A percentile compares a stretch with the other conserved stretches of the same genome.
Conservation (phyloP, 177 flowering plant species). For the Vitis hybrid region DNA sequence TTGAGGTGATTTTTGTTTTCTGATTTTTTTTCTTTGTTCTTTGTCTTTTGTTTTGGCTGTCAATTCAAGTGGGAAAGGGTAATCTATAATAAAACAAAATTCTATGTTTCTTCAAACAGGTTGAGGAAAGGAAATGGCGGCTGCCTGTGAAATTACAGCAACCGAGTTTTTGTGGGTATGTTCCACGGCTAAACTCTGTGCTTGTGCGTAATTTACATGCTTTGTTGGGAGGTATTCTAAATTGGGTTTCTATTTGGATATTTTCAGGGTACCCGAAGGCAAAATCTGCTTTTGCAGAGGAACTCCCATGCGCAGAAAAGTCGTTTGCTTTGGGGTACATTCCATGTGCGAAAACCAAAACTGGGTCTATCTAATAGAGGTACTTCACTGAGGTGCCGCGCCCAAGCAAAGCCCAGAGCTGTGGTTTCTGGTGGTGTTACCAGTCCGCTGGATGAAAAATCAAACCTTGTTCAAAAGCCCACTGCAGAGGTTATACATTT, state of each 20-base stretch:
- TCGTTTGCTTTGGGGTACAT: slow-evolving; percentile 39
- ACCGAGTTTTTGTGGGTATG: slow-evolving; percentile 37
- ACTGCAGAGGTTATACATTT: slow-evolving; percentile 58
- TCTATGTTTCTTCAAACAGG: not conserved
- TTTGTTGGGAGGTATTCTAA: not conserved
- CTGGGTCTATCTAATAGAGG: slow-evolving; percentile 17
- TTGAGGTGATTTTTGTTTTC: not conserved
- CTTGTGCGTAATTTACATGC: not conserved
- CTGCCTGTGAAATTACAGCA: slow-evolving; percentile 28
- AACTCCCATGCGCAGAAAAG: slow-evolving; percentile 19
- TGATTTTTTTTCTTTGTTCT: not conserved
- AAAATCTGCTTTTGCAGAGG: slow-evolving; percentile 38
- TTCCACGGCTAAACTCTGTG: not conserved
- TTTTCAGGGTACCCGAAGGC: slow-evolving; percentile 54
- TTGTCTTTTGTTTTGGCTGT: not conserved
- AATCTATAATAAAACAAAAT: not conserved
- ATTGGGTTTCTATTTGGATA: not conserved
- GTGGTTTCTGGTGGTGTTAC: slow-evolving; percentile 38
- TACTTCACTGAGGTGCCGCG: slow-evolving; percentile 20
- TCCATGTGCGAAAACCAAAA: slow-evolving; percentile 9
- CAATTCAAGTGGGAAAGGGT: not conserved
- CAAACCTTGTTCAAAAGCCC: slow-evolving; percentile 16
- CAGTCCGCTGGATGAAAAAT: slow-evolving; percentile 29
- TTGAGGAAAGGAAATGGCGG: slow-evolving; percentile 25
- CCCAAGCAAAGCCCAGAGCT: slow-evolving; percentile 38